These are phyloP conservation scores for Triticum turgidum DNA, from an alignment of 176 grass and related monocot species.

Conservation along the genomic window DNA sequence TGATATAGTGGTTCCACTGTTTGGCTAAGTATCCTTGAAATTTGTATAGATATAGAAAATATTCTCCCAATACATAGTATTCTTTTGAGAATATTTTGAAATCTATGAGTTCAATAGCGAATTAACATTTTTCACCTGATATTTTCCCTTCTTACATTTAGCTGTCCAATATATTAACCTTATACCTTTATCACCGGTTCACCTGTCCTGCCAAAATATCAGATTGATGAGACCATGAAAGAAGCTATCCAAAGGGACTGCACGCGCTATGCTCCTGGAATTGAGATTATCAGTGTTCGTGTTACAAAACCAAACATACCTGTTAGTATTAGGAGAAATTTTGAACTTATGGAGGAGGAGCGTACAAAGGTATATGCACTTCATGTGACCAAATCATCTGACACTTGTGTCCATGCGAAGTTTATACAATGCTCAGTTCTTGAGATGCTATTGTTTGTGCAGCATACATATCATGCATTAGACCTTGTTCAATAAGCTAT, in stretches of 20 bases:
- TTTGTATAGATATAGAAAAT: neutral
- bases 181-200: constrained; percentile 11
- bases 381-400: constrained; percentile 23
- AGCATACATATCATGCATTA: constrained; percentile 6
- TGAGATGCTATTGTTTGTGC: neutral
- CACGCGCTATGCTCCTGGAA: constrained; percentile 94
- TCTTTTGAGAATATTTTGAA: neutral
- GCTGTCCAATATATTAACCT: constrained; percentile 13
- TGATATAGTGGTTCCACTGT: neutral
- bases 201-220: constrained; percentile 30
- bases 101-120: constrained; percentile 3
- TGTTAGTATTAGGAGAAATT: constrained; percentile 82
- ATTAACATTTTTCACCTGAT: neutral
- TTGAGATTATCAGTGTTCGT: constrained; percentile 93
- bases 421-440: constrained; percentile 16
- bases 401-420: neutral
- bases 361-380: constrained; percentile 79
- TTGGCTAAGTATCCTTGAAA: constrained; percentile 12
- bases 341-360: constrained; percentile 99
- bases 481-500: constrained; percentile 6
- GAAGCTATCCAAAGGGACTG: constrained; percentile 96
- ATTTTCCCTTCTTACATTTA: neutral
- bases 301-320: constrained; percentile 98
- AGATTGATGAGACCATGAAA: constrained; percentile 99
- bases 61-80: neutral